Evolutionary conservation across 352 stramenopile species (phyloP), one percentile per base, ranked within the genome.

Genomic region (Phytopythium mirpurense): DNA sequence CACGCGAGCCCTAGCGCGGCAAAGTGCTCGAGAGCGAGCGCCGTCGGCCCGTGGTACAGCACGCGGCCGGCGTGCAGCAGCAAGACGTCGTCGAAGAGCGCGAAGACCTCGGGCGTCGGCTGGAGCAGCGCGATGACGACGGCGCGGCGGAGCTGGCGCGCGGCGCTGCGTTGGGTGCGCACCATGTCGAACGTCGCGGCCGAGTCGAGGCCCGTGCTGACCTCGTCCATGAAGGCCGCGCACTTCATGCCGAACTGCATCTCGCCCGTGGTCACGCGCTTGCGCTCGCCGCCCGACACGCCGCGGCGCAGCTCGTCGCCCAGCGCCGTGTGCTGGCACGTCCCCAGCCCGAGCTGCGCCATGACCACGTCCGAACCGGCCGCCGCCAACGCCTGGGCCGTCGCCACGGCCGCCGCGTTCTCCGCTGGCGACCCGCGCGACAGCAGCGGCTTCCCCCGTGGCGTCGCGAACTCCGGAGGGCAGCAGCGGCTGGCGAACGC

Each of bases 201-300:
- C n/a, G 59, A 52, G 42, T 88, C 78, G 5, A 88, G 62, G 0
- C 78, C 78, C 7, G 77, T 88, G 41, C 65, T 84, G 64, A 88
- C 84, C 54, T 86, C 68, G 62, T 98, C 90, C 49, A 94, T 37
- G 12, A 27, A 9, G 11, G 26, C 24, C 12, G 38, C 26, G 15
- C 26, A 38, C 8, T 24, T 26, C 27, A 38, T 3, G 80, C 51
- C 89, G 46, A 91, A 81, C 43, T 93, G 64, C 78, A 98, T 98
- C 71, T 90, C 75, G 21, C 77, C 79, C 10, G 65, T 75, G n/a
- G 79, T 90, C 57, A 90, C 77, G 43, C 81, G 76, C 69, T 84
- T 86, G 21, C 75, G 64, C 81, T 86, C 72, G 8, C 75, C 74
- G 14, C 75, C 74, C 0, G 71, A 85, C 21, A 86, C 59, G 16